phyloP scores from a whole-genome alignment of 768 basidiomycete genomes.

The Hericium rajendrae region DNA sequence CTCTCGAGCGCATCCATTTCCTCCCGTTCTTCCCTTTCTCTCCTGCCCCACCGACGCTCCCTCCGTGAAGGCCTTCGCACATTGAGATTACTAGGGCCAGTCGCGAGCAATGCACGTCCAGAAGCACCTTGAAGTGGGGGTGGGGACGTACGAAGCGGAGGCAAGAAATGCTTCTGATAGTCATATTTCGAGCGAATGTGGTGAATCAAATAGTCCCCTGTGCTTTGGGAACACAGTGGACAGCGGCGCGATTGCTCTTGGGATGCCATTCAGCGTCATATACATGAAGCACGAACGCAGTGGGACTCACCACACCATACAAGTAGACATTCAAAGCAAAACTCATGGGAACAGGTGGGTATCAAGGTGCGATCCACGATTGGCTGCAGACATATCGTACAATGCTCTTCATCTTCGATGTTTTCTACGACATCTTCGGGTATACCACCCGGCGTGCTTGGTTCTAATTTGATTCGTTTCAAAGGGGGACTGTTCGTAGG shows the following conservation, averaged over 20 bases:
- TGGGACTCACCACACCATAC: slow-evolving; percentile 66
- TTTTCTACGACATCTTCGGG: not conserved
- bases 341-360: slow-evolving; percentile 83
- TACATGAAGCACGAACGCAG: not conserved
- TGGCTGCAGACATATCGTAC: slow-evolving; percentile 79
- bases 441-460: not conserved
- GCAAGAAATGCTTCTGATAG: slow-evolving; percentile 72
- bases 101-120: slow-evolving; percentile 8
- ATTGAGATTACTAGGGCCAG: slow-evolving; percentile 6
- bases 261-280: no score
- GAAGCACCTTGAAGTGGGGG: slow-evolving; percentile 14
- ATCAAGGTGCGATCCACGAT: slow-evolving; percentile 73
- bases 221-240: slow-evolving; percentile 60
- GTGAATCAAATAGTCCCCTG: slow-evolving; percentile 73
- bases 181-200: slow-evolving; percentile 68
- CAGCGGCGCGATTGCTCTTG: slow-evolving; percentile 71
- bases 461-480: not conserved
- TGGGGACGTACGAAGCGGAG: slow-evolving; percentile 50
- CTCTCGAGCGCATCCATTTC: slow-evolving; percentile 65
- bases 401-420: slow-evolving; percentile 41
- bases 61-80: slow-evolving; percentile 18
- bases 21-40: slow-evolving; percentile 39
- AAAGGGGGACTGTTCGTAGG: not conserved
- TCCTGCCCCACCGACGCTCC: slow-evolving; percentile 48
- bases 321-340: slow-evolving; percentile 86